Conservation (phyloP, 441 rosid species). For the Cnidoscolus chayamansa region DNA sequence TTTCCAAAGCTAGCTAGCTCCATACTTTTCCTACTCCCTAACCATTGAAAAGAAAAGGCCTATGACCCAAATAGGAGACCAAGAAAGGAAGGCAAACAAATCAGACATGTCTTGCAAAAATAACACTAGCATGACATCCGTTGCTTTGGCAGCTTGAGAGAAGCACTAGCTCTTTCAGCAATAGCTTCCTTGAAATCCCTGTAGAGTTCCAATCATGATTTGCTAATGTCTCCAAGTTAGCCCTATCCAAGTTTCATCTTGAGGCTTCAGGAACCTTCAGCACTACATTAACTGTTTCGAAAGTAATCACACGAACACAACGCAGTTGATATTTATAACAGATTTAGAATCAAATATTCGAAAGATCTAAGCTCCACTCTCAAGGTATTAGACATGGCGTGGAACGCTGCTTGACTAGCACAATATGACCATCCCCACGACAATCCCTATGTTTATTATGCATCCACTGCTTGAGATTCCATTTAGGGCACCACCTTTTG, state of each 20-base stretch:
- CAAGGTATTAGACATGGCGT: constrained; percentile 44
- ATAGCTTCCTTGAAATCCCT: constrained; percentile 47
- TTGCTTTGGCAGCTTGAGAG: constrained; percentile 51
- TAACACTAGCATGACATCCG: constrained; percentile 25
- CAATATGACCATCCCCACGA: constrained; percentile 54
- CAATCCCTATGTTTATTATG: constrained; percentile 55
- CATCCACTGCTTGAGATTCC: constrained; percentile 44
- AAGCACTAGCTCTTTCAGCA: constrained; percentile 47
- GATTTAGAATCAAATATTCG: constrained; percentile 19
- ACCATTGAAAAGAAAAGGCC: constrained; percentile 42
- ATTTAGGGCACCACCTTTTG: constrained; percentile 63
- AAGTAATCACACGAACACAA: no score
- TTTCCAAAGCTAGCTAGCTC: constrained; percentile 5
- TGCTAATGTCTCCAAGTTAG: constrained; percentile 31
- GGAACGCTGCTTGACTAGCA: constrained; percentile 57
- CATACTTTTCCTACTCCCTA: constrained; percentile 34
- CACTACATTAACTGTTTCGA: constrained; percentile 35
- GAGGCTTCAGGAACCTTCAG: constrained; percentile 48
- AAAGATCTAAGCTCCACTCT: constrained; percentile 54
- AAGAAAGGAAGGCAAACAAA: constrained; percentile 47
- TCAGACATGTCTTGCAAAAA: constrained; percentile 54
- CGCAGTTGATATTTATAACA: no score
- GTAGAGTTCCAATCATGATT: constrained; percentile 48
- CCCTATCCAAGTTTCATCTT: constrained; percentile 47
- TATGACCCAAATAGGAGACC: constrained; percentile 56